Conservation (phyloP, 768 basidiomycete genomes). For the Dioszegia crocea region DNA sequence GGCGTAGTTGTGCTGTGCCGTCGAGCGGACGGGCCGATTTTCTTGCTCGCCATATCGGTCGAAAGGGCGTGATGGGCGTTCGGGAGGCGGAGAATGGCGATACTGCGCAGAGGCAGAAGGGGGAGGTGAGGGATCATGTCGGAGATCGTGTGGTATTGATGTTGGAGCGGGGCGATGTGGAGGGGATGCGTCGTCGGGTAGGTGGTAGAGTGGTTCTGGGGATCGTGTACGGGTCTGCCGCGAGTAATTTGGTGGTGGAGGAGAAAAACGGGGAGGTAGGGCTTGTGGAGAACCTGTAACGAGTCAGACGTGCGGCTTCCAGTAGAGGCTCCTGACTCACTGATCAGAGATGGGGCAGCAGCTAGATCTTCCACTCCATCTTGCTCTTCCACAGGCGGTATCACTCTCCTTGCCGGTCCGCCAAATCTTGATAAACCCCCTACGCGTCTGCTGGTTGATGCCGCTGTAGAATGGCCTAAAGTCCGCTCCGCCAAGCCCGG, state of each 20-base stretch:
- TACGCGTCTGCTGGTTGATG: conserved; percentile 32
- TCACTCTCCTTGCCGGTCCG: conserved; percentile 37
- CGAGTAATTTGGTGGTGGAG: not conserved
- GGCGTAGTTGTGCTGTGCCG: not conserved
- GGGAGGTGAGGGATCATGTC: not conserved
- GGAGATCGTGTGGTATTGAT: not conserved
- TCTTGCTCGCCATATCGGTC: conserved; percentile 15
- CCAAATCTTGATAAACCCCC: conserved; percentile 40
- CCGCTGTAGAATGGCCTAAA: conserved; percentile 12
- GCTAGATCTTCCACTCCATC: not conserved
- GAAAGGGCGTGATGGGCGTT: conserved; percentile 17
- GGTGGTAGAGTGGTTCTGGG: not conserved
- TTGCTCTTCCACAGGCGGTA: conserved; percentile 9
- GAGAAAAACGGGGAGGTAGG: not conserved
- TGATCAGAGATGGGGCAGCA: not conserved
- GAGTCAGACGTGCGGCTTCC: not conserved
- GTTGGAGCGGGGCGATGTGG: not conserved
- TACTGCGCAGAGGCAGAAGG: not conserved
- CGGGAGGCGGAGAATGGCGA: not conserved
- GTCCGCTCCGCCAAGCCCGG: conserved; percentile 36
- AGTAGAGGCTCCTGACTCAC: not conserved
- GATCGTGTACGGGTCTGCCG: not conserved
- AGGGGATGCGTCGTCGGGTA: not conserved
- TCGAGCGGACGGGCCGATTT: conserved; percentile 5
- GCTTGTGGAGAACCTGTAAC: not conserved